phyloP scores from a whole-genome alignment of 1,284 basidiomycete genomes.

The Ceratobasidium papillatum region DNA sequence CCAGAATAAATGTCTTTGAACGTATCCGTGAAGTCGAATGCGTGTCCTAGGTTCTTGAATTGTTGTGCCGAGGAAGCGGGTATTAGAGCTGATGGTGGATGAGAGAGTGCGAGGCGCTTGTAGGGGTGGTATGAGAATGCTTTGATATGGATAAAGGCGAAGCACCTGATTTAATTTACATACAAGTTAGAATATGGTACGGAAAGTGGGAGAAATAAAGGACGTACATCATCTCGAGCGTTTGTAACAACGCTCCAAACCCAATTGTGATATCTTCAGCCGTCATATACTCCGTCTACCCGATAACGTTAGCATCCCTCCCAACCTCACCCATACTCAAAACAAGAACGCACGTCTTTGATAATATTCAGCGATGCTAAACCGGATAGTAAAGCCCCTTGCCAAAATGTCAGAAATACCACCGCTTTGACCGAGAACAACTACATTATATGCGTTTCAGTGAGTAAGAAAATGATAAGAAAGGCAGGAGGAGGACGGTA shows the following conservation, averaged over 20 bases:
- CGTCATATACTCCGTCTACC: constrained; percentile 56
- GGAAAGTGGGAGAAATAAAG: background rate
- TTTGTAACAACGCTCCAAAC: constrained; percentile 72
- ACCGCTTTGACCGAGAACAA: constrained; percentile 78
- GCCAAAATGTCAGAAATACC: constrained; percentile 85
- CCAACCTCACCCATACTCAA: background rate
- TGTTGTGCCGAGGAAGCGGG: background rate
- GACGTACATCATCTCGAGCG: constrained; percentile 78
- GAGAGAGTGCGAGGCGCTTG: constrained; percentile 39
- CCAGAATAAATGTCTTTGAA: constrained; percentile 14
- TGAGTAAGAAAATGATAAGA: background rate
- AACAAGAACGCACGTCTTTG: constrained; percentile 62
- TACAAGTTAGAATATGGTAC: constrained; percentile 30
- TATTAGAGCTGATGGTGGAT: background rate
- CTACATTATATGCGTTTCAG: constrained; percentile 25
- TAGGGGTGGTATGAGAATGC: constrained; percentile 80
- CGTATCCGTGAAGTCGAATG: constrained; percentile 31
- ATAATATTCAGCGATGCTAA: constrained; percentile 70
- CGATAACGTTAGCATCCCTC: constrained; percentile 9
- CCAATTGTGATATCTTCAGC: constrained; percentile 79
- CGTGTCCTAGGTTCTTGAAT: background rate
- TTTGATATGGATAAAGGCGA: constrained; percentile 75
- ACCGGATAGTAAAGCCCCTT: constrained; percentile 68
- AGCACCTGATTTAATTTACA: constrained; percentile 55
- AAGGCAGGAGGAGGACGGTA: constrained; percentile 29